Evolutionary conservation across 2,329 filamentous ascomycete genomes (phyloP).

Genomic region (Diaporthe ampelina): DNA sequence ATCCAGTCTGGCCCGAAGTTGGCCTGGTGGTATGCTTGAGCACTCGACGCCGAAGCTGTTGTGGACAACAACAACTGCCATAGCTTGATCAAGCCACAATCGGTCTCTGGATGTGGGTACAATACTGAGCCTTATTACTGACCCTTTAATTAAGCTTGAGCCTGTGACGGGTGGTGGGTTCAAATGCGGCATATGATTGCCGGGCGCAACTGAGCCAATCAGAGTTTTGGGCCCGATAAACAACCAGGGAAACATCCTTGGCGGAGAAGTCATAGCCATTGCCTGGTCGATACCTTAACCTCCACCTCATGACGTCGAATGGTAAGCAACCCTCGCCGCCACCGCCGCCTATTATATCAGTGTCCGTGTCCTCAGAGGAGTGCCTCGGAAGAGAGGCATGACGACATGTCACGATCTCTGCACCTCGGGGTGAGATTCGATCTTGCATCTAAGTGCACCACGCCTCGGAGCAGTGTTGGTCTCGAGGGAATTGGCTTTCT

Average conservation of each 20-base stretch:
- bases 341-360: neutral
- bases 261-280: slow-evolving; percentile 1
- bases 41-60: neutral
- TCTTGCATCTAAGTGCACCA: slow-evolving; percentile 1
- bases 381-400: neutral
- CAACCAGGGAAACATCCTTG: slow-evolving; percentile 24
- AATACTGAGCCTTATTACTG: neutral
- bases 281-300: neutral
- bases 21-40: neutral
- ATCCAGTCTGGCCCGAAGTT: too few species aligned
- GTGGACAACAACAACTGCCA: neutral
- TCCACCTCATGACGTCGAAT: slow-evolving; percentile 23
- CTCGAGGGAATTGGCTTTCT: neutral
- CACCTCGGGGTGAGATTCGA: neutral
- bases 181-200: neutral
- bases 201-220: neutral
- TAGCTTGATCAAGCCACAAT: neutral
- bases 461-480: neutral
- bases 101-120: neutral
- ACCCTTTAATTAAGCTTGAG: slow-evolving; percentile 4
- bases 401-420: neutral
- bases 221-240: neutral
- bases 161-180: neutral
- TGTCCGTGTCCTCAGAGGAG: neutral
- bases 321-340: neutral